Conservation (phyloP, 768 basidiomycete genomes). For the Agrocybe praecox region DNA sequence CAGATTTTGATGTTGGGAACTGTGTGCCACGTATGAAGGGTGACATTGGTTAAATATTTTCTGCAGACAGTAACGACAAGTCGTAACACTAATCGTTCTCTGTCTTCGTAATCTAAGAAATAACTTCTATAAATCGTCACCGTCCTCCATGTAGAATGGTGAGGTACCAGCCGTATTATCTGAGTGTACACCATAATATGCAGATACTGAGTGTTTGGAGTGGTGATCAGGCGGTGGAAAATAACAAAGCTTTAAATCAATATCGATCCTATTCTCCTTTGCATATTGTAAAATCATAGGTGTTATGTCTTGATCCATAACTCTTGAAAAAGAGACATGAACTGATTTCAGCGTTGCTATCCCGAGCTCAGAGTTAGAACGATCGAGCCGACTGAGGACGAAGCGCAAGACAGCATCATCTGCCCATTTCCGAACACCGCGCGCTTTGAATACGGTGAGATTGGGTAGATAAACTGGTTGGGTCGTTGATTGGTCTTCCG, state of each 20-base stretch:
- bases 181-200: neutral
- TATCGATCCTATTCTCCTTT: neutral
- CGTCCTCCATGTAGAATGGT: no score
- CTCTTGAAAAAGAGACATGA: neutral
- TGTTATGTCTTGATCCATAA: neutral
- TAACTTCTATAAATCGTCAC: no score
- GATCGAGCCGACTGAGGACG: neutral
- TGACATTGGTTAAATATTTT: no score
- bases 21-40: no score
- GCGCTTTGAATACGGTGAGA: neutral
- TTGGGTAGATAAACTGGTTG: neutral
- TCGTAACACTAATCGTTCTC: no score
- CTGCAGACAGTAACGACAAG: no score
- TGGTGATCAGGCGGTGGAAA: neutral
- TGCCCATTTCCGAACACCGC: neutral
- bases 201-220: neutral
- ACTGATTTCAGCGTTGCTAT: neutral
- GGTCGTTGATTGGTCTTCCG: no score
- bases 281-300: neutral
- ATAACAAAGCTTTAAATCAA: neutral
- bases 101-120: no score
- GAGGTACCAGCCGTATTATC: no score
- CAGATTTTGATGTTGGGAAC: no score
- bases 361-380: neutral
- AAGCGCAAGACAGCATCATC: neutral